Percentiles rank a stretch among this genome's conserved stretches.
Evolutionary conservation across 2,329 filamentous ascomycete species (phyloP).

Genomic region (Arthrobotrys entomopaga): DNA sequence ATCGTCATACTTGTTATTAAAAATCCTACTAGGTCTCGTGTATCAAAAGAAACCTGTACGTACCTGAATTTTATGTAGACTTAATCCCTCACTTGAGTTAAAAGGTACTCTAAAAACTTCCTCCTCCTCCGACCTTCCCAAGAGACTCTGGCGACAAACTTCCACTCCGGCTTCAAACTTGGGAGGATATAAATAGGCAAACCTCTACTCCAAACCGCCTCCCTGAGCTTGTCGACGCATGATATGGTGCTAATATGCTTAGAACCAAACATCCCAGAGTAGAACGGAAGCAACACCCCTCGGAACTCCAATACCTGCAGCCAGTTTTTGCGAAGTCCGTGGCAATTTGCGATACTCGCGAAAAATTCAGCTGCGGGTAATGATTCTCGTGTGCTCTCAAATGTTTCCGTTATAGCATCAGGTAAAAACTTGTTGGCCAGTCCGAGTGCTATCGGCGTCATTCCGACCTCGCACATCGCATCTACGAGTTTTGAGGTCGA

Average conservation of each 20-base stretch:
- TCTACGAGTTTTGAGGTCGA: constrained; percentile 24
- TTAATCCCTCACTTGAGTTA: neutral
- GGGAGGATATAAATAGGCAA: constrained; percentile 6
- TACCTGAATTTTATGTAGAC: too few relatives aligned
- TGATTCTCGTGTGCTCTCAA: neutral
- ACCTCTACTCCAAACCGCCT: constrained; percentile 10
- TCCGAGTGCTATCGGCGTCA: neutral
- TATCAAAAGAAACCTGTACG: neutral
- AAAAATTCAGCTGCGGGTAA: neutral
- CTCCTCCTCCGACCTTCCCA: constrained; percentile 7
- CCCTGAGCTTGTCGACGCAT: constrained; percentile 2
- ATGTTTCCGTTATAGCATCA: neutral
- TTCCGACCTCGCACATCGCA: constrained; percentile 34
- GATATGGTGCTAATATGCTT: constrained; percentile 23
- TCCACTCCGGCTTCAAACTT: constrained; percentile 4
- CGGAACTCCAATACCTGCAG: constrained; percentile 7
- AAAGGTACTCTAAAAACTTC: constrained; percentile 6
- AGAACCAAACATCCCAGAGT: neutral
- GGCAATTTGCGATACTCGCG: constrained; percentile 22
- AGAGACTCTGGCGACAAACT: neutral
- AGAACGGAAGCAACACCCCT: constrained; percentile 2
- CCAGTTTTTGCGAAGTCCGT: neutral
- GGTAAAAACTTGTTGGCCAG: constrained; percentile 14
- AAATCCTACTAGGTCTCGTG: neutral
- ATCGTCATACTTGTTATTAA: neutral